A percentile compares a stretch with the other conserved stretches of the same genome.
Evolutionary conservation across 768 basidiomycete species (phyloP).

Genomic region (Mycena alexandri): DNA sequence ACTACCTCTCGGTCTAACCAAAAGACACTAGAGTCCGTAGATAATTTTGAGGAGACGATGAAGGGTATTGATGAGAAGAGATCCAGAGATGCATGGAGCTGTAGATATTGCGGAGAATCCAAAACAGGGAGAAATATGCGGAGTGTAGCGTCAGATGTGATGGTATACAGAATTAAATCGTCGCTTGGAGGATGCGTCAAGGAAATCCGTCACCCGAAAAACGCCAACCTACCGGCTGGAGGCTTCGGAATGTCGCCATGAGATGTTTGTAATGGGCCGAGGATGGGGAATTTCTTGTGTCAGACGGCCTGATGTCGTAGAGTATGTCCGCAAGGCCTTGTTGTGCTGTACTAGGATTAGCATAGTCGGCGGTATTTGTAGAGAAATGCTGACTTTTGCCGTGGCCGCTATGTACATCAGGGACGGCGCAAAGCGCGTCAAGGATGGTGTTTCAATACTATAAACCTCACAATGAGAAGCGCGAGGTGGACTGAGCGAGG

Average conservation of each 20-base stretch:
- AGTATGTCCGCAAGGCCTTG: slow-evolving; percentile 72
- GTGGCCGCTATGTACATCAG: slow-evolving; percentile 79
- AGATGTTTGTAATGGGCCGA: slow-evolving; percentile 74
- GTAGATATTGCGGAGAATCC: slow-evolving; percentile 86
- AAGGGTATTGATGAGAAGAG: slow-evolving; percentile 70
- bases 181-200: slow-evolving; percentile 58
- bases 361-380: slow-evolving; percentile 13
- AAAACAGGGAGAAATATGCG: slow-evolving; percentile 91
- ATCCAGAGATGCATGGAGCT: slow-evolving; percentile 86
- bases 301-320: slow-evolving; percentile 78
- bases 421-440: slow-evolving; percentile 79
- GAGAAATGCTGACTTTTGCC: slow-evolving; percentile 60
- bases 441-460: slow-evolving; percentile 64
- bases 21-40: slow-evolving; percentile 66
- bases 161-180: slow-evolving; percentile 84
- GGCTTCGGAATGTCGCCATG: slow-evolving; percentile 79
- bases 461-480: slow-evolving; percentile 18
- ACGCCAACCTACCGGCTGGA: slow-evolving; percentile 71
- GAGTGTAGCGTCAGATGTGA: slow-evolving; percentile 84
- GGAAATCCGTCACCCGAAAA: background rate
- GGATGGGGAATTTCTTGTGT: slow-evolving; percentile 81
- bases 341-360: slow-evolving; percentile 57
- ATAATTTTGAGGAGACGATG: slow-evolving; percentile 49
- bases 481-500: slow-evolving; percentile 5
- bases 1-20: slow-evolving; percentile 78